A percentile compares a stretch with the other conserved stretches of the same genome.
Conservation (phyloP, 192 early-diverging fungal genomes). For the Entomortierella lignicola region DNA sequence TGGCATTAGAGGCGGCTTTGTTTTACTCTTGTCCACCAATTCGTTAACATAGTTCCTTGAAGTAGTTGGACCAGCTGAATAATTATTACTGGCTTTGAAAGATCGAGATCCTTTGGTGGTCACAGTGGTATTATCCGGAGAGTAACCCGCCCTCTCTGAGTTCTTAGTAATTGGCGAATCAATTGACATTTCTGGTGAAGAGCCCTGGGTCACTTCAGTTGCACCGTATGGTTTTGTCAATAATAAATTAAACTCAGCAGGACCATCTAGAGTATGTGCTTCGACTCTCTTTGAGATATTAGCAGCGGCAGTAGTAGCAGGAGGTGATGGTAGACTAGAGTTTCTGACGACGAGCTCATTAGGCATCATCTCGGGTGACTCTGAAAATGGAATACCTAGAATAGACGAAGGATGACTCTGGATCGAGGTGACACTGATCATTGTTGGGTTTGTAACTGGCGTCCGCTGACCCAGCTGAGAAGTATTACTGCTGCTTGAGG, state of each 20-base stretch:
- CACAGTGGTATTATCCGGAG: background rate
- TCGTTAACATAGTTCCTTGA: no score
- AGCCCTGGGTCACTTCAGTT: background rate
- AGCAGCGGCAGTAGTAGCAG: background rate
- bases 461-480: background rate
- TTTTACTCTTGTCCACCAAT: background rate
- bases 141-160: background rate
- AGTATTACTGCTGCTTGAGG: no score
- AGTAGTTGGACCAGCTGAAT: no score
- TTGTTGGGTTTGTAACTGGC: slow-evolving; percentile 12
- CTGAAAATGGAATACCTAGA: slow-evolving; percentile 37
- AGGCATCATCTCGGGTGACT: slow-evolving; percentile 43
- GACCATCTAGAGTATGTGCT: background rate
- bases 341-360: background rate
- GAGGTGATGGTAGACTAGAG: background rate
- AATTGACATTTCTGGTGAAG: slow-evolving; percentile 17
- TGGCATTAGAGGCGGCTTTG: slow-evolving; percentile 1
- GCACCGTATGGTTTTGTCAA: slow-evolving; percentile 1
- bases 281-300: background rate
- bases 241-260: background rate
- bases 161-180: slow-evolving; percentile 10
- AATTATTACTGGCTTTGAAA: slow-evolving; percentile 1
- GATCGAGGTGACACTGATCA: slow-evolving; percentile 8
- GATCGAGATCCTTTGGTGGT: no score
- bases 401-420: slow-evolving; percentile 40